These are phyloP conservation scores for Auricularia auricula-judae DNA, from an alignment of 768 basidiomycete species.

Conservation along the genomic window DNA sequence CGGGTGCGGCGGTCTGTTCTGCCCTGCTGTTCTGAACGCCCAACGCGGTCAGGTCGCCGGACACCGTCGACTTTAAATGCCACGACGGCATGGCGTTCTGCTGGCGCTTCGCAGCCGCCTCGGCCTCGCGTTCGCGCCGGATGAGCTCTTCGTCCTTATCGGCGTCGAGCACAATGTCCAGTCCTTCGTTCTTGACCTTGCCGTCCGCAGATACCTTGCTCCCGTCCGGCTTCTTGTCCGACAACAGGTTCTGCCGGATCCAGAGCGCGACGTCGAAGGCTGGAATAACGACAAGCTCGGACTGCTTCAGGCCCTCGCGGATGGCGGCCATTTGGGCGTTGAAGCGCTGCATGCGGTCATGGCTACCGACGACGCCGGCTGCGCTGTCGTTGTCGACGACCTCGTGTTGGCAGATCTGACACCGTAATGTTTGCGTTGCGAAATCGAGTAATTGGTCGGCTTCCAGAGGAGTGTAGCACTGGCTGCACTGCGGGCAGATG, in stretches of 20 bases:
- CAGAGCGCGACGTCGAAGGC: constrained; percentile 74
- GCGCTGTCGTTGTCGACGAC: constrained; percentile 87
- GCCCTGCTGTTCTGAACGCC: constrained; percentile 57
- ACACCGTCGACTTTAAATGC: constrained; percentile 94
- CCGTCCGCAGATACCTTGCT: constrained; percentile 20
- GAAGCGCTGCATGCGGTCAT: constrained; percentile 94
- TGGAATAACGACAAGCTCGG: constrained; percentile 78
- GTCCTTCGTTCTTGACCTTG: constrained; percentile 56
- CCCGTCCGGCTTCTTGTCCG: not conserved
- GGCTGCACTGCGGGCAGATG: constrained; percentile 81
- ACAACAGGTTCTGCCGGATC: constrained; percentile 56
- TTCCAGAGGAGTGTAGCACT: constrained; percentile 77
- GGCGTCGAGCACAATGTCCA: constrained; percentile 78
- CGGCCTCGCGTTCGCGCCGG: constrained; percentile 60
- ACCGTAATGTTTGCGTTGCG: constrained; percentile 51
- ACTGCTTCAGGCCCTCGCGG: constrained; percentile 76
- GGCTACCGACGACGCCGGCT: constrained; percentile 71
- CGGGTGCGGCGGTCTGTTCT: constrained; percentile 16
- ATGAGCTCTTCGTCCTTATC: constrained; percentile 79
- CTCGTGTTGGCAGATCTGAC: constrained; percentile 74
- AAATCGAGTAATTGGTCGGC: constrained; percentile 77
- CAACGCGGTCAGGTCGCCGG: constrained; percentile 80
- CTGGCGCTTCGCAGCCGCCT: constrained; percentile 74
- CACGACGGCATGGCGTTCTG: constrained; percentile 90
- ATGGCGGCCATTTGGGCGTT: constrained; percentile 85